phyloP scores from a whole-genome alignment of 2,329 filamentous ascomycete genomes.

The Trichoderma citrinoviride region DNA sequence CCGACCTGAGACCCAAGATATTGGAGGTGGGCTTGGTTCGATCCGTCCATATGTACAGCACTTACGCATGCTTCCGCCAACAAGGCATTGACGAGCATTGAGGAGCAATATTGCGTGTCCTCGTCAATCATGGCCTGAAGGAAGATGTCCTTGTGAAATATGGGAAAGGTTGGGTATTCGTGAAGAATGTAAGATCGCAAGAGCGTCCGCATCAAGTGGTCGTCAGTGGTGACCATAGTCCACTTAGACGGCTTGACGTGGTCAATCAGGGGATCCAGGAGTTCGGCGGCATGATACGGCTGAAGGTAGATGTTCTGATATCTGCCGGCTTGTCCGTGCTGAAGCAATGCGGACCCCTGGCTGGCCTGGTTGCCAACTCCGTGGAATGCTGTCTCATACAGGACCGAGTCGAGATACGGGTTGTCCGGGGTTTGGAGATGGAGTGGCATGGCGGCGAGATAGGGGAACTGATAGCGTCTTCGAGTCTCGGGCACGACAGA shows the following conservation, averaged over 20 bases:
- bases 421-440: conserved; percentile 27
- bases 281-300: conserved; percentile 34
- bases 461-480: conserved; percentile 38
- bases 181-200: conserved; percentile 30
- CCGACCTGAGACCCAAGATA: no score
- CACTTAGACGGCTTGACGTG: conserved; percentile 33
- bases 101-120: conserved; percentile 34
- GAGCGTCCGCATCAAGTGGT: conserved; percentile 33
- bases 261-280: conserved; percentile 33
- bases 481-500: conserved; percentile 35
- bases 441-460: conserved; percentile 31
- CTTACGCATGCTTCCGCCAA: conserved; percentile 36
- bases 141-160: conserved; percentile 39
- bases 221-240: conserved; percentile 35
- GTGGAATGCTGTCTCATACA: conserved; percentile 25
- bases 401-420: conserved; percentile 26
- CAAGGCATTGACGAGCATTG: conserved; percentile 38
- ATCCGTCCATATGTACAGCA: neutral
- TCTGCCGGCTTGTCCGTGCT: neutral
- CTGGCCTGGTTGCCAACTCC: neutral
- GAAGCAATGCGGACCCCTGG: neutral
- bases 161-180: conserved; percentile 34
- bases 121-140: conserved; percentile 36
- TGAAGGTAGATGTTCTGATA: conserved; percentile 27
- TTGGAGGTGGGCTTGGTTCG: neutral